Base-by-base conservation (phyloP, 2,329 filamentous ascomycete genomes). In the Ophiostoma tasmaniense region DNA sequence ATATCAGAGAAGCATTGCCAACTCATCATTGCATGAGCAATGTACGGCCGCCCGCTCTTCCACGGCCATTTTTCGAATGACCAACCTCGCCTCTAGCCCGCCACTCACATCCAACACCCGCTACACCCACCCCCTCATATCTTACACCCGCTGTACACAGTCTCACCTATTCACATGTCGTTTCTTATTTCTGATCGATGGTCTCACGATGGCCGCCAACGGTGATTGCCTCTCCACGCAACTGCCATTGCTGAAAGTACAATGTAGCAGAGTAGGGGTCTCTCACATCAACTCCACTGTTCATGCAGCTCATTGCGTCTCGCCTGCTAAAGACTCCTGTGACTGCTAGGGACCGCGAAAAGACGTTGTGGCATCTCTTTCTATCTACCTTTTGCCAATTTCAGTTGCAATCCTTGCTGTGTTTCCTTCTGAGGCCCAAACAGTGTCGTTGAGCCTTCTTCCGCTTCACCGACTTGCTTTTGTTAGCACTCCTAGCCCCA, bases 11-110 rank as follows among this genome's bases (percentile, higher is more conserved):
- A 76, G 74, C 80, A 76, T 79, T 90, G 88, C 87, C 89, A 90
- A 86, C 88, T 88, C 89, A 90, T 90, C 88, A 87, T 79, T 90
- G 87, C 89, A 89, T 90, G 83, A 83, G 81, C 79, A 55, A 67
- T 70, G 67, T 68, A 70, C 33, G 69, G 64, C 67, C 61, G 65
- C 65, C n/a, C 35, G 59, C 65, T 33, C 35, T 68, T 37, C 61
- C 61, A 78, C 78, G 77, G 75, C 66, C 50, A 39, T 14, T 65
- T 67, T 22, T 69, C n/a, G 37, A 66, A 65, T 65, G 20, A 33
- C 35, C 50, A 62, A 45, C 64, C 65, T 61, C 25, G 55, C 25
- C 25, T 30, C 25, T 61, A 61, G 55, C 25, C 25, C 25, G 55
- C 25, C 25, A 17, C 22, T 17, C 25, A 17, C 22, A 28, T 30